Evolutionary conservation across 192 early-diverging fungal species (phyloP).

Genomic region (Podila verticillata): DNA sequence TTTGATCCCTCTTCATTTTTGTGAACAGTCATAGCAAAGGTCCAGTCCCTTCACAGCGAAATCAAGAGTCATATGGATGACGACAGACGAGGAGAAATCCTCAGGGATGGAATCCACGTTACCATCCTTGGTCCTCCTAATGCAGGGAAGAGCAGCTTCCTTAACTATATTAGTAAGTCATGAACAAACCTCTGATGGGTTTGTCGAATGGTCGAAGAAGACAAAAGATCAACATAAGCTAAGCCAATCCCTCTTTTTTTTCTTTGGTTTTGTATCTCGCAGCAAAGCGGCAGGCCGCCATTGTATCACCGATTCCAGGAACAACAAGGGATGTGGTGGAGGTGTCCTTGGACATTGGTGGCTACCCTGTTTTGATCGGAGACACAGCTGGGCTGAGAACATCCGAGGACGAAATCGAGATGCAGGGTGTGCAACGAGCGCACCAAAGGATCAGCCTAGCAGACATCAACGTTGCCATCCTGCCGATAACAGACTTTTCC

Average conservation of each 20-base stretch:
- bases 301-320: constrained; percentile 78
- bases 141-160: constrained; percentile 79
- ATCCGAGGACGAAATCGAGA: constrained; percentile 70
- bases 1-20: background rate
- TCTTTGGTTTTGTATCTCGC: background rate
- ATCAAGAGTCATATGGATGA: constrained; percentile 68
- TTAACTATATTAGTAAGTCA: constrained; percentile 68
- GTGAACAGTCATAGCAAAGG: constrained; percentile 18
- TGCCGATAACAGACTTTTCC: constrained; percentile 52
- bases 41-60: constrained; percentile 9
- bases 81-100: constrained; percentile 73
- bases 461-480: constrained; percentile 74
- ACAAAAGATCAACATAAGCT: no score
- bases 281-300: constrained; percentile 79
- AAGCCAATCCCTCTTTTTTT: background rate
- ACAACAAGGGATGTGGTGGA: constrained; percentile 84
- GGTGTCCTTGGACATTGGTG: constrained; percentile 74
- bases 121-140: constrained; percentile 82
- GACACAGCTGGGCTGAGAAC: constrained; percentile 77
- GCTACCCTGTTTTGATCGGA: constrained; percentile 78
- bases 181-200: no score
- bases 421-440: constrained; percentile 73
- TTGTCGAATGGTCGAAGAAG: no score
- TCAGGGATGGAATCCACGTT: constrained; percentile 74
- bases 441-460: constrained; percentile 58